Base-by-base conservation (phyloP, 345 rosid species). In the Laguncularia racemosa region DNA sequence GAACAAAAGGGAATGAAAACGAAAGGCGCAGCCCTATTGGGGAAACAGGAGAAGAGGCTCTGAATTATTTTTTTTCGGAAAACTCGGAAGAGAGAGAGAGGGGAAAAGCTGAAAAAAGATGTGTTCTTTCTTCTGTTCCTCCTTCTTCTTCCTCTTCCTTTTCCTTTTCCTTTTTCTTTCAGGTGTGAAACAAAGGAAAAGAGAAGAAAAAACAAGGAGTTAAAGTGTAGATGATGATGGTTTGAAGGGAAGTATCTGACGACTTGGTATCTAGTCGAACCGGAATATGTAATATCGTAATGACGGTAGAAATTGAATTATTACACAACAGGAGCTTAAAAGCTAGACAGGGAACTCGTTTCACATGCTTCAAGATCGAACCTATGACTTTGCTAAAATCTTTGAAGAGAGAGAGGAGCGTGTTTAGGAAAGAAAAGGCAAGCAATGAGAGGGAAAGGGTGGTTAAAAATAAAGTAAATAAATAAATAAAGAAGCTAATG, bases 291-390 rank as follows among this genome's bases (percentile, higher is more conserved):
- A 23, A 23, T 23, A 33, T 33, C 9, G 1, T 33, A 33, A 33
- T 33, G 5, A 9, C 11, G 9, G 40, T 33, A 9, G 40, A 9
- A 33, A 33, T 6, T 7, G 11, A 9, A 9, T 33, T 33, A 33
- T 33, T 33, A 33, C 40, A 23, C 28, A 7, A 33, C 40, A 4
- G 40, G 40, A 33, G 9, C 11, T 33, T 33, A 33, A 33, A 33
- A 33, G 40, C 40, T 33, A 33, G 40, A 9, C 4, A 33, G 9
- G 40, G 11, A 33, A 33, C 40, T 33, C 1, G 40, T 33, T 33
- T 33, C 40, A 59, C 44, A 33, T 59, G 67, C 74, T 72, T 55
- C 54, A 67, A 62, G 69, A 49, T 65, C 69, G 80, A 66, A 76
- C 68, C 76, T 68, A 55, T 67, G 56, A 48, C 10, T 50, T 51